Percentiles rank a stretch among this genome's conserved stretches.
Conservation (phyloP, 2,329 filamentous ascomycete genomes). For the Arthrobotrys iridis region DNA sequence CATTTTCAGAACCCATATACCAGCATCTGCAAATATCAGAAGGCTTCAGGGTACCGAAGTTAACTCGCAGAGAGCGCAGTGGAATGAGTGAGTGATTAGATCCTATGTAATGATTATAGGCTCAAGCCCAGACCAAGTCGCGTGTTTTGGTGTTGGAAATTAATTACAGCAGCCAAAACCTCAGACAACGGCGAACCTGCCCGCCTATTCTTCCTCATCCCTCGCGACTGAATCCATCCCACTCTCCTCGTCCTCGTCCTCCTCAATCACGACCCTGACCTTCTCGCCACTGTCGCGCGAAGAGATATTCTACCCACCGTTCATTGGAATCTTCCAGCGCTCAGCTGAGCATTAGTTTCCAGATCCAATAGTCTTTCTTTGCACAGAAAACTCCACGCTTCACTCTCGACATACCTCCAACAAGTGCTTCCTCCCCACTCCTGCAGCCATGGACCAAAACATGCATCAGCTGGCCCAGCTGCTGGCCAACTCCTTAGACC, state of each 20-base stretch:
- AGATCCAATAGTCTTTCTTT: background rate
- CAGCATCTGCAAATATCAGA: background rate
- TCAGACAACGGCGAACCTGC: background rate
- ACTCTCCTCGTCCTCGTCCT: slow-evolving; percentile 1
- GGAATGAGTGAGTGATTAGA: background rate
- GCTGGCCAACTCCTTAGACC: slow-evolving; percentile 89
- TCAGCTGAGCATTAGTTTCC: background rate
- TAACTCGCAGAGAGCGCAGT: background rate
- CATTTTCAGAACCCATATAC: too few species aligned
- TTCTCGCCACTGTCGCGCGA: slow-evolving; percentile 24
- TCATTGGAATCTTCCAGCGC: slow-evolving; percentile 7
- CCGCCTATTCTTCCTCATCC: slow-evolving; percentile 14
- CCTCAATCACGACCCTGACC: background rate
- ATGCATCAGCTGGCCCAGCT: slow-evolving; percentile 77
- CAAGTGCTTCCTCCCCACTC: slow-evolving; percentile 23
- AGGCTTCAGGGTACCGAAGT: too few species aligned
- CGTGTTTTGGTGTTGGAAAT: slow-evolving; percentile 50
- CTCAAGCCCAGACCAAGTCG: slow-evolving; percentile 1
- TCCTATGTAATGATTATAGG: background rate
- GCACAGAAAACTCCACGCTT: background rate
- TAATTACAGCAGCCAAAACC: background rate
- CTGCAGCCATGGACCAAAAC: slow-evolving; percentile 69
- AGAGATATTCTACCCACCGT: background rate
- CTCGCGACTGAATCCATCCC: background rate
- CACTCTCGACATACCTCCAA: background rate